Base-by-base conservation (phyloP, 257 asterid genomes). In the Dorcoceras hygrometricum region DNA sequence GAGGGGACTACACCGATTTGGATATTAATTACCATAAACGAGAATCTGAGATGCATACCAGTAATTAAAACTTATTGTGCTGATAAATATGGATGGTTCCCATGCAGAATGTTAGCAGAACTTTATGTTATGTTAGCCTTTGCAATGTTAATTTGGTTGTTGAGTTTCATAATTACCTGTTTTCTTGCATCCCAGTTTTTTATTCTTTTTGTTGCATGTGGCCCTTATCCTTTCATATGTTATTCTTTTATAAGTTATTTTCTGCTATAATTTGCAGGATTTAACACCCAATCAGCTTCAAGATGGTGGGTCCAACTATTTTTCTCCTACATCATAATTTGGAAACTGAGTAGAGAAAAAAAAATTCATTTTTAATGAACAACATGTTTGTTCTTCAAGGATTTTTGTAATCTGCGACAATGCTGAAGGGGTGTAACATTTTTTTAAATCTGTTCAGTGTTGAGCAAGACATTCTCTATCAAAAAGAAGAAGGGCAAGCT, bases 281-380 rank as follows among this genome's bases (percentile, higher is more conserved):
- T 77, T 94, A 83, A 81, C 99, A 23, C 99, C 99, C 31, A 87
- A 83, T 82, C 91, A 89, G 72, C 96, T 94, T 73, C 99, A 94
- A 81, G 92, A 91, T 57, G 99, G 99, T 88, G 70, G 65, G 92
- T 71, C 74, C 59, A 22, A 57, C 66, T 53, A 26, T 43, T 62
- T 72, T 60, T 67, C 69, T 65, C 28, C 50, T 28, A 46, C 51
- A 5, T 68, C 70, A 5, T 62, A 62, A 5, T 59, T 34, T 31
- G 62, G 20, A 56, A 54, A 66, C 31, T 8, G 16, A 66, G 39
- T 8, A 9, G 57, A 71, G 23, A 8, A 20, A 64, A 20, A 64
- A 63, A 66, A 12, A 54, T n/a, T 6, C 46, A 58, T 54, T 50
- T 46, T 43, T n/a, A 54, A 56, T 32, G 18, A 20, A 58, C 23